These are phyloP conservation scores for Sabuloglossum arenarium DNA, from an alignment of 495 filamentous ascomycete species.

Conservation along the genomic window DNA sequence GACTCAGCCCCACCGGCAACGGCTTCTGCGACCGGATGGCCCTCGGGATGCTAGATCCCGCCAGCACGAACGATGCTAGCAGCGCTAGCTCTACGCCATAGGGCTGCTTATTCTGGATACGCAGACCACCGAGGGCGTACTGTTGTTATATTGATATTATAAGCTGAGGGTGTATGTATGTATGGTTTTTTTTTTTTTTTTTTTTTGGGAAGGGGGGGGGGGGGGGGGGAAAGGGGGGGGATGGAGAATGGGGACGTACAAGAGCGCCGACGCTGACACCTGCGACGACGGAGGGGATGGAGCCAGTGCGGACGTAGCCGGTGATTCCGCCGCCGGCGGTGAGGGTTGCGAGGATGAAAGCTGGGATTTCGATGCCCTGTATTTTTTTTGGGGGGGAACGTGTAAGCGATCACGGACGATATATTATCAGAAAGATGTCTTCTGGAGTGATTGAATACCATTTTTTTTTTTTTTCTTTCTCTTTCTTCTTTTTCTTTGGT, in stretches of 20 bases:
- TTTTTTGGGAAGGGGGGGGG: background rate
- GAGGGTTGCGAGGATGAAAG: constrained; percentile 57
- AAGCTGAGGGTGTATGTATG: background rate
- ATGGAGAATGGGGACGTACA: constrained; percentile 17
- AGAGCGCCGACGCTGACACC: constrained; percentile 56
- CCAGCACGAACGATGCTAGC: constrained; percentile 62
- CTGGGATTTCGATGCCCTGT: constrained; percentile 27
- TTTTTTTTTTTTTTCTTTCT: too few species aligned
- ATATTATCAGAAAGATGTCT: too few species aligned
- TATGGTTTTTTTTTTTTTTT: background rate
- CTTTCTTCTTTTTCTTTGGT: too few species aligned
- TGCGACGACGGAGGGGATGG: constrained; percentile 65
- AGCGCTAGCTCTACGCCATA: constrained; percentile 59
- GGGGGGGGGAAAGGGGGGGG: constrained; percentile 2
- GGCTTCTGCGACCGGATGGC: constrained; percentile 57
- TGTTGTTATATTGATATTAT: constrained; percentile 4
- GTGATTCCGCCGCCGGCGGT: constrained; percentile 73
- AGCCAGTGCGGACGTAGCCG: constrained; percentile 67
- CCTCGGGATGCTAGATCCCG: constrained; percentile 61
- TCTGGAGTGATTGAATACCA: too few species aligned
- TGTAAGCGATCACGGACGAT: too few species aligned
- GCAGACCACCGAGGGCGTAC: constrained; percentile 51
- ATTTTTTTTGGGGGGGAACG: too few species aligned
- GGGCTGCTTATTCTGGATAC: constrained; percentile 39
- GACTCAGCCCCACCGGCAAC: constrained; percentile 50